Evolutionary conservation across 257 asterid species (phyloP).

Genomic region (Scutellaria minor): DNA sequence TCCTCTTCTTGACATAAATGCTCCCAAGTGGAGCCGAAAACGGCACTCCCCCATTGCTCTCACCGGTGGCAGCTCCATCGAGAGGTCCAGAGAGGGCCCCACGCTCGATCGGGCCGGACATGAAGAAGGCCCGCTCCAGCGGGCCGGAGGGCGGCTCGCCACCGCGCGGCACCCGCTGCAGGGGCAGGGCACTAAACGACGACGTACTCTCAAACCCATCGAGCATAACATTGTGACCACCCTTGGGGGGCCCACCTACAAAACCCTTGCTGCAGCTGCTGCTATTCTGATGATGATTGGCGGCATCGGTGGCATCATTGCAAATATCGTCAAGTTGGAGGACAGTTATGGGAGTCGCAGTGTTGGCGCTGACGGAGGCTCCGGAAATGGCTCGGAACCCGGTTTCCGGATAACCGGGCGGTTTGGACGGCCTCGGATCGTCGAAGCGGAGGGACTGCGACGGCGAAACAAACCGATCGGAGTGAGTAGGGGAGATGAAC

Average conservation of each 20-base stretch:
- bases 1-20: conserved; percentile 66
- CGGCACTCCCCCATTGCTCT: conserved; percentile 61
- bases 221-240: conserved; percentile 43
- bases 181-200: conserved; percentile 81
- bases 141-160: conserved; percentile 71
- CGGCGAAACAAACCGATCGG: conserved; percentile 92
- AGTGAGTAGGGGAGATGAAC: conserved; percentile 80
- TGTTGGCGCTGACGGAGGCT: conserved; percentile 90
- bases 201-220: conserved; percentile 94
- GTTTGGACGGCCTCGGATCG: conserved; percentile 60
- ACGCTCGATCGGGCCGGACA: conserved; percentile 97
- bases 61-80: conserved; percentile 47
- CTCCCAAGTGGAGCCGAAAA: conserved; percentile 94
- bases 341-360: conserved; percentile 81
- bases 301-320: conserved; percentile 54
- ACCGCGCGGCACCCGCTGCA: conserved; percentile 91
- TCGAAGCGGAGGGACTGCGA: conserved; percentile 92
- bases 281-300: conserved; percentile 27
- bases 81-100: conserved; percentile 93
- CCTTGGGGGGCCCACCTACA: conserved; percentile 49
- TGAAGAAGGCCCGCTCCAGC: conserved; percentile 81
- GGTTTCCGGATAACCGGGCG: conserved; percentile 58
- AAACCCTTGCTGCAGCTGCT: conserved; percentile 49
- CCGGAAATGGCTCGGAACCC: conserved; percentile 97
- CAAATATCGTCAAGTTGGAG: conserved; percentile 61